Evolutionary conservation across 179 eudicot genomes (phyloP).

Genomic region (Beta macrorhiza): DNA sequence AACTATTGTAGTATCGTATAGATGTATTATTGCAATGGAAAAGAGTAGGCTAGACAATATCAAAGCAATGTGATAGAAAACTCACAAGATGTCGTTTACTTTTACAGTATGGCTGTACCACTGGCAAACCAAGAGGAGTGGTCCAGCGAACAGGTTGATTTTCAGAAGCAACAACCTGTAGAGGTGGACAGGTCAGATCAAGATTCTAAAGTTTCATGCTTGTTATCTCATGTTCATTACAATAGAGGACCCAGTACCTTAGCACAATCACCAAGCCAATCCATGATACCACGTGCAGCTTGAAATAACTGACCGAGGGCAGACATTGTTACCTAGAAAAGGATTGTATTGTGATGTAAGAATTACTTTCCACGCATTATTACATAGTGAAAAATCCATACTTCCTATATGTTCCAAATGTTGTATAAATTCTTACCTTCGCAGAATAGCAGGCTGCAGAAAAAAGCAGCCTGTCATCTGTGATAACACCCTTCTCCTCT

Average conservation of each 20-base stretch:
- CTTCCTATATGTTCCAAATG: background rate
- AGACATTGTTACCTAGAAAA: conserved; percentile 61
- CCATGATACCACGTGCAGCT: conserved; percentile 78
- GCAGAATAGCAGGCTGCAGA: conserved; percentile 81
- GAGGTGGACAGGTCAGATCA: conserved; percentile 6
- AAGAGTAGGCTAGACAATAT: background rate
- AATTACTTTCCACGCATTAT: background rate
- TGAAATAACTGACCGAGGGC: conserved; percentile 77
- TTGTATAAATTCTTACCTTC: conserved; percentile 46
- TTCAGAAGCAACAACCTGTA: conserved; percentile 73
- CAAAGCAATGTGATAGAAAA: conserved; percentile 12
- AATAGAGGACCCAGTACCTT: conserved; percentile 42
- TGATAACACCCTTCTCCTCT: conserved; percentile 75
- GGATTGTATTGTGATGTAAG: background rate
- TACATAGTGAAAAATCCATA: background rate
- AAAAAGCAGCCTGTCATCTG: conserved; percentile 70
- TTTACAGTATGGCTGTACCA: conserved; percentile 79
- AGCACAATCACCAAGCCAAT: conserved; percentile 87
- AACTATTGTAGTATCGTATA: background rate
- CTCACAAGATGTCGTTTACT: conserved; percentile 62
- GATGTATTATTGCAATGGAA: background rate
- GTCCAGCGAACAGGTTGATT: conserved; percentile 86
- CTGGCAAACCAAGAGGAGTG: conserved; percentile 83
- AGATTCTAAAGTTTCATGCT: background rate
- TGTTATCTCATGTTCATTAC: background rate